phyloP scores from a whole-genome alignment of 305 asterid species.

The Fraxinus sp. region DNA sequence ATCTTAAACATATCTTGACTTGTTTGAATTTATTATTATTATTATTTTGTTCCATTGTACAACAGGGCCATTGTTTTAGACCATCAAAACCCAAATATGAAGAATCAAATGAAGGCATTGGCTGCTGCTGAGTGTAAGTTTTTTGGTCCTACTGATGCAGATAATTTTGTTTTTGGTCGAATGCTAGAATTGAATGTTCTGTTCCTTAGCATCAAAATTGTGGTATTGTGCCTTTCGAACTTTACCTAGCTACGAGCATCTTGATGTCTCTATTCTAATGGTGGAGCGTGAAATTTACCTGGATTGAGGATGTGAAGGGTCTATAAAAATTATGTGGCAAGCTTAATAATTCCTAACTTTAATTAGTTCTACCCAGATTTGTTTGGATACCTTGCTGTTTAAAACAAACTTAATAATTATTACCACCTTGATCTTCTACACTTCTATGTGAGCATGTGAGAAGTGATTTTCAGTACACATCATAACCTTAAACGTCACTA shows the following conservation, averaged over 20 bases:
- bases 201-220: neutral
- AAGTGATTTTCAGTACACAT: neutral
- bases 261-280: neutral
- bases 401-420: neutral
- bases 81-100: slow-evolving; percentile 70
- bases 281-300: neutral
- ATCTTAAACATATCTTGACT: neutral
- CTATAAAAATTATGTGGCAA: neutral
- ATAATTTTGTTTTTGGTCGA: neutral
- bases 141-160: neutral
- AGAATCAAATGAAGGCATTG: slow-evolving; percentile 70
- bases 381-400: neutral
- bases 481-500: neutral
- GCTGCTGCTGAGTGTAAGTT: neutral
- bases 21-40: neutral
- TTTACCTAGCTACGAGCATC: neutral
- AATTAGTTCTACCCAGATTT: neutral
- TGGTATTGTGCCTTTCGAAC: neutral
- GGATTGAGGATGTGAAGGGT: neutral
- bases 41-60: slow-evolving; percentile 30
- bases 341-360: neutral
- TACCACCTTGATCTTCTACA: neutral
- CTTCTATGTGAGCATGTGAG: neutral
- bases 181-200: neutral
- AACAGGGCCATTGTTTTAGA: slow-evolving; percentile 92